Conservation (phyloP, 2,329 filamentous ascomycete genomes). For the Penicillium thymicola region DNA sequence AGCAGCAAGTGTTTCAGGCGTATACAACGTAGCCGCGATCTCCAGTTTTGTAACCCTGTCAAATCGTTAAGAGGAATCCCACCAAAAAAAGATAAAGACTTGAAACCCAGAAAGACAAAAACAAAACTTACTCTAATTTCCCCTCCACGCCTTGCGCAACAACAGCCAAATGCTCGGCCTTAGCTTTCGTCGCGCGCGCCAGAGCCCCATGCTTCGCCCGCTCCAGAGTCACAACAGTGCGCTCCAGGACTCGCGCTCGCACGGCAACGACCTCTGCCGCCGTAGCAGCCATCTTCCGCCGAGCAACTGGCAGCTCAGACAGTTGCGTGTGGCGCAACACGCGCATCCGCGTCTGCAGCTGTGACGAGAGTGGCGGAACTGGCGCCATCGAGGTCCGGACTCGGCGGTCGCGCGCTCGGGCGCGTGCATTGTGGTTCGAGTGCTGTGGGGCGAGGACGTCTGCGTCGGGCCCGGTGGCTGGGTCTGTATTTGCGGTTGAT, state of each 20-base stretch:
- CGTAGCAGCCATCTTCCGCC: slow-evolving; percentile 34
- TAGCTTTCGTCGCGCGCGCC: slow-evolving; percentile 36
- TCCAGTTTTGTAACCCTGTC: slow-evolving; percentile 38
- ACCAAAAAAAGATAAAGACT: not conserved
- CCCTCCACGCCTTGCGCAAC: slow-evolving; percentile 39
- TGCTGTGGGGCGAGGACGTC: slow-evolving; percentile 1
- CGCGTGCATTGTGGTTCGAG: slow-evolving; percentile 17
- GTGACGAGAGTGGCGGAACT: slow-evolving; percentile 23
- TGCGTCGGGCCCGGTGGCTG: not conserved
- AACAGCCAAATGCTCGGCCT: slow-evolving; percentile 39
- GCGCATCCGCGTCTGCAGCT: slow-evolving; percentile 28
- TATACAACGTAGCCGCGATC: slow-evolving; percentile 37
- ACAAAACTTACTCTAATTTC: slow-evolving; percentile 37
- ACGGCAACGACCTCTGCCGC: slow-evolving; percentile 34
- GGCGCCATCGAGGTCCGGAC: slow-evolving; percentile 24
- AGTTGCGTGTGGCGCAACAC: slow-evolving; percentile 31
- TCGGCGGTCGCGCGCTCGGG: slow-evolving; percentile 21
- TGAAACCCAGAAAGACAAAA: not conserved
- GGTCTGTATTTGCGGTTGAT: slow-evolving; percentile 21
- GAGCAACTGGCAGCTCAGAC: slow-evolving; percentile 32
- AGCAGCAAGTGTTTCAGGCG: slow-evolving; percentile 35
- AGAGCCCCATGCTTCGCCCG: slow-evolving; percentile 39
- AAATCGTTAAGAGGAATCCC: not conserved
- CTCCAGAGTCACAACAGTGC: slow-evolving; percentile 40
- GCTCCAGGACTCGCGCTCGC: slow-evolving; percentile 35